Percentiles rank a stretch among this genome's conserved stretches.
phyloP scores from a whole-genome alignment of 768 basidiomycete genomes.

The Cytidiella melzeri region DNA sequence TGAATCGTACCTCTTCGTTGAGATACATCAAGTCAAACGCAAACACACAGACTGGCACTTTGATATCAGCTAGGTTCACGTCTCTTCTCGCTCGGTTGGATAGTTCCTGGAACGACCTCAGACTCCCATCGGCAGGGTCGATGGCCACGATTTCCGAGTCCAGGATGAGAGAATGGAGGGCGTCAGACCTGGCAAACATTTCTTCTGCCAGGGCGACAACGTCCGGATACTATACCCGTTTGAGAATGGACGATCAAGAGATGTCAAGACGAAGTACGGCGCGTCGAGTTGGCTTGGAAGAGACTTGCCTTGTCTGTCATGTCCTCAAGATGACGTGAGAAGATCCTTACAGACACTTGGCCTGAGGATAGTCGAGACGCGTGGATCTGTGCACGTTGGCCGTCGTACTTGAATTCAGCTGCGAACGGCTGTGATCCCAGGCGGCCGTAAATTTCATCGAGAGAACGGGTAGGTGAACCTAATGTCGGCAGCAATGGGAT shows the following conservation, averaged over 20 bases:
- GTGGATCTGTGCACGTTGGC: constrained; percentile 81
- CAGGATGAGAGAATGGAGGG: constrained; percentile 61
- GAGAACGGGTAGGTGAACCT: constrained; percentile 79
- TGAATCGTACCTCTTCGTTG: constrained; percentile 72
- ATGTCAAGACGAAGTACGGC: too few relatives aligned
- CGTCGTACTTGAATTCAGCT: constrained; percentile 92
- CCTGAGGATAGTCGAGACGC: constrained; percentile 31
- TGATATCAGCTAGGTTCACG: constrained; percentile 68
- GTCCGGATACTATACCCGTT: constrained; percentile 67
- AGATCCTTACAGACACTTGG: constrained; percentile 48
- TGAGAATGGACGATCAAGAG: constrained; percentile 7
- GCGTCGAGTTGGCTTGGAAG: constrained; percentile 1
- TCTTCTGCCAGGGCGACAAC: constrained; percentile 50
- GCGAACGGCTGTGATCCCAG: constrained; percentile 62
- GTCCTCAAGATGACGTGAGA: constrained; percentile 86
- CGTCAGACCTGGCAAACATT: constrained; percentile 39
- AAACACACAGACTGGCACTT: constrained; percentile 75
- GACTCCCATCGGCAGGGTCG: constrained; percentile 51
- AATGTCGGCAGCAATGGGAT: constrained; percentile 83
- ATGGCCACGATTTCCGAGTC: constrained; percentile 88
- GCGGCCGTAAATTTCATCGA: constrained; percentile 76
- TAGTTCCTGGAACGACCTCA: constrained; percentile 82
- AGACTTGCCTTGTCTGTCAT: constrained; percentile 77
- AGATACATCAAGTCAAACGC: constrained; percentile 88
- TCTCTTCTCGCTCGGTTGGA: constrained; percentile 82